phyloP scores from a whole-genome alignment of 1,139 yeast species.

The Candida sp. region DNA sequence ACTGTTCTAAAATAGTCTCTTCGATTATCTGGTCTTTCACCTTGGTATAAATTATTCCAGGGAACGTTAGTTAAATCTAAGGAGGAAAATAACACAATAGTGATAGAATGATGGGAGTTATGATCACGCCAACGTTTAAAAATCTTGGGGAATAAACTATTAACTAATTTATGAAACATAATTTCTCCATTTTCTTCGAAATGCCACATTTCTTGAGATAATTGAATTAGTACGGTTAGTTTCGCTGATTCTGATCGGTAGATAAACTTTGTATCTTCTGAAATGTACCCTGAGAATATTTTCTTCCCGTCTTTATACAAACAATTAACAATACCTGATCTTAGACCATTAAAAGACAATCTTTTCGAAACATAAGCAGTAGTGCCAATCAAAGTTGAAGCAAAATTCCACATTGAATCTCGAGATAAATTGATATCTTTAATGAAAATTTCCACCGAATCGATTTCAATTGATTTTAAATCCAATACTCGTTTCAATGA shows the following conservation, averaged over 20 bases:
- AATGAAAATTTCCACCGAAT: conserved; percentile 75
- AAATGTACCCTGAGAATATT: conserved; percentile 62
- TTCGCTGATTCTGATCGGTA: conserved; percentile 91
- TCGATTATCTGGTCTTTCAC: conserved; percentile 68
- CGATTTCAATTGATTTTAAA: conserved; percentile 57
- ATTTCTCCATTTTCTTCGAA: conserved; percentile 97
- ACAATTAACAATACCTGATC: conserved; percentile 60
- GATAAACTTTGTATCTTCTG: conserved; percentile 72
- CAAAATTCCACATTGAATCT: conserved; percentile 91
- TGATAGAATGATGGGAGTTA: conserved; percentile 86
- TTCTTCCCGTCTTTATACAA: conserved; percentile 71
- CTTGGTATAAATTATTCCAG: conserved; percentile 56
- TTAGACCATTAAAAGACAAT: conserved; percentile 55
- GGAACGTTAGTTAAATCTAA: conserved; percentile 64
- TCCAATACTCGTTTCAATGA: conserved; percentile 42
- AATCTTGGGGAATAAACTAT: conserved; percentile 85
- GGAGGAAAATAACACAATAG: conserved; percentile 85
- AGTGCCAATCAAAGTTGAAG: conserved; percentile 56
- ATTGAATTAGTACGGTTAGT: conserved; percentile 77
- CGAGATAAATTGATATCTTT: conserved; percentile 81
- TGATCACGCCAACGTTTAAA: conserved; percentile 85
- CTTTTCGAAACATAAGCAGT: conserved; percentile 71
- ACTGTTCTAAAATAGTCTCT: conserved; percentile 89
- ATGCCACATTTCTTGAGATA: conserved; percentile 97
- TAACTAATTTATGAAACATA: conserved; percentile 87